These are phyloP conservation scores for Coniochaeta pulveracea DNA, from an alignment of 2,329 filamentous ascomycete genomes.

Conservation along the genomic window DNA sequence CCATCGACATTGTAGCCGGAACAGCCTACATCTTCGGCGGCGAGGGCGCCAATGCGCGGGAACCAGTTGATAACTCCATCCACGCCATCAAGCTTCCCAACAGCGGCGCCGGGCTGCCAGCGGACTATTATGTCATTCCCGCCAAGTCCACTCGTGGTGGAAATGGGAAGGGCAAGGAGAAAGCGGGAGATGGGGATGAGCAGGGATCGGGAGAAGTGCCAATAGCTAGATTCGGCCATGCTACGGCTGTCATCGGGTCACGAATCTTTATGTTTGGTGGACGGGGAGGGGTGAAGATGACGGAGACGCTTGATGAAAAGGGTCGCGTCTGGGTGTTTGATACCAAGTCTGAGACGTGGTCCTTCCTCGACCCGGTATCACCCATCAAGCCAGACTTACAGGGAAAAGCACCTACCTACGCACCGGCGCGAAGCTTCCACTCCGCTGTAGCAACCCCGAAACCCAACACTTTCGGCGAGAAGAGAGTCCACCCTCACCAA, in stretches of 20 bases:
- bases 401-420: slow-evolving; percentile 25
- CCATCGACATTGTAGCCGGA: slow-evolving; percentile 46
- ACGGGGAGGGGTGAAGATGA: slow-evolving; percentile 56
- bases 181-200: slow-evolving; percentile 10
- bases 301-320: slow-evolving; percentile 55
- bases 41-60: slow-evolving; percentile 45
- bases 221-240: slow-evolving; percentile 59
- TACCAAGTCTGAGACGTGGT: slow-evolving; percentile 53
- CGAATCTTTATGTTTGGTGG: slow-evolving; percentile 77
- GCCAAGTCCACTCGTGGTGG: slow-evolving; percentile 23
- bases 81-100: slow-evolving; percentile 53
- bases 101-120: slow-evolving; percentile 20
- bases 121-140: slow-evolving; percentile 48
- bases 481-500: slow-evolving; percentile 3
- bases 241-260: slow-evolving; percentile 54
- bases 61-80: slow-evolving; percentile 61
- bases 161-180: slow-evolving; percentile 14
- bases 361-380: slow-evolving; percentile 44
- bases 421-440: slow-evolving; percentile 62
- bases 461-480: slow-evolving; percentile 34
- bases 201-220: slow-evolving; percentile 35
- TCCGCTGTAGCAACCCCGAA: slow-evolving; percentile 44
- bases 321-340: slow-evolving; percentile 71
- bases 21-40: slow-evolving; percentile 64
- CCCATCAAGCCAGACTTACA: slow-evolving; percentile 17